These are phyloP conservation scores for Pythium graminicola DNA, from an alignment of 352 stramenopile genomes.

Conservation along the genomic window DNA sequence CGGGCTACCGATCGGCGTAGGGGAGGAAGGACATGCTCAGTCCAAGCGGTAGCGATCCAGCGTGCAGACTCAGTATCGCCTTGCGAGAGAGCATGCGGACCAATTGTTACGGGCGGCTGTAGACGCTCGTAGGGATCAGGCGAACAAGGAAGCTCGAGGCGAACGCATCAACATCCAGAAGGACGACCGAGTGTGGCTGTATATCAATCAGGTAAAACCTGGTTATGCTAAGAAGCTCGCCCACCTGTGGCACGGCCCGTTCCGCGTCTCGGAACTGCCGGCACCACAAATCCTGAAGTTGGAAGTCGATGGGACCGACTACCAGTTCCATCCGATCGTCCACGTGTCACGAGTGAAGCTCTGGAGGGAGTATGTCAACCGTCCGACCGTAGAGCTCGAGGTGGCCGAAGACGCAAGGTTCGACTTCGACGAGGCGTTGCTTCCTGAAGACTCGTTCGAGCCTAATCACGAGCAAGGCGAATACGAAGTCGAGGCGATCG, in stretches of 20 bases:
- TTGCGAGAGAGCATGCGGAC: background rate
- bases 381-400: slow-evolving; percentile 7
- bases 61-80: background rate
- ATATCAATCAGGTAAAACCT: slow-evolving; percentile 16
- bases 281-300: slow-evolving; percentile 5
- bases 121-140: background rate
- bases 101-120: slow-evolving; percentile 10
- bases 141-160: background rate
- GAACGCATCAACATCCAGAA: background rate
- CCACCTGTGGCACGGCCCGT: slow-evolving; percentile 24
- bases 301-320: slow-evolving; percentile 5
- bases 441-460: slow-evolving; percentile 21
- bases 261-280: slow-evolving; percentile 11
- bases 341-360: no score
- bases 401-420: background rate
- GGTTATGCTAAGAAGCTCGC: slow-evolving; percentile 19
- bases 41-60: background rate
- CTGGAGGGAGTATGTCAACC: background rate
- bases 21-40: background rate
- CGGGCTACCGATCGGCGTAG: background rate
- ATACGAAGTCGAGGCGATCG: slow-evolving; percentile 16
- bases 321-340: slow-evolving; percentile 11
- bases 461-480: slow-evolving; percentile 6
- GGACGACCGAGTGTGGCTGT: slow-evolving; percentile 21
- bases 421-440: slow-evolving; percentile 23